Conservation (phyloP, 2,329 filamentous ascomycete genomes). For the Fusarium citri region DNA sequence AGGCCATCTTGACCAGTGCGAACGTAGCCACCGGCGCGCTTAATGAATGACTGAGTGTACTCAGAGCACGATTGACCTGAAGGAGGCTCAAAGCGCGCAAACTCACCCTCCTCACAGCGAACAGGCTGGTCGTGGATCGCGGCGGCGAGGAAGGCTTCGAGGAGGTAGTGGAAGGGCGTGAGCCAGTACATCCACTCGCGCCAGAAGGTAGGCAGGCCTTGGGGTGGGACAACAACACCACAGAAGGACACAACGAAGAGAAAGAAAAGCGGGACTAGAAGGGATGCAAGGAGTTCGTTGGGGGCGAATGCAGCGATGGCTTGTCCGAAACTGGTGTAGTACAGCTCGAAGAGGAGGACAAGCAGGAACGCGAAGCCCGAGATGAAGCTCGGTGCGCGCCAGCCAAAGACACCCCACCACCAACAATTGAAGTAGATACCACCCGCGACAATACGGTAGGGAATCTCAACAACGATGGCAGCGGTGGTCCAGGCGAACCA, state of each 20-base stretch:
- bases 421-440: constrained; percentile 64
- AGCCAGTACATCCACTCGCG: constrained; percentile 73
- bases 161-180: constrained; percentile 74
- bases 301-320: constrained; percentile 74
- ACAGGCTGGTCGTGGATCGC: constrained; percentile 67
- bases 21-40: constrained; percentile 70
- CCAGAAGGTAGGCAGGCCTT: constrained; percentile 72
- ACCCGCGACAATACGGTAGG: constrained; percentile 74
- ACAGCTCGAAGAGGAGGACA: constrained; percentile 74
- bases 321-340: constrained; percentile 73
- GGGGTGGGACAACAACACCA: constrained; percentile 74
- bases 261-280: constrained; percentile 77
- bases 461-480: constrained; percentile 75
- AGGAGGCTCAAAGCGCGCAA: constrained; percentile 70
- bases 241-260: constrained; percentile 77
- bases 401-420: constrained; percentile 66
- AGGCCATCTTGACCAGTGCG: constrained; percentile 63
- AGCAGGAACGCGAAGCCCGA: constrained; percentile 72
- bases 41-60: constrained; percentile 67
- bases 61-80: constrained; percentile 68
- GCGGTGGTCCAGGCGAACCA: constrained; percentile 78
- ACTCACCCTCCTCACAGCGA: constrained; percentile 65
- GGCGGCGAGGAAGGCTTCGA: constrained; percentile 70
- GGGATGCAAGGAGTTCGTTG: constrained; percentile 73
- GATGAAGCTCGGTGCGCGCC: constrained; percentile 63